These are phyloP conservation scores for Komagataella mondaviorum DNA, from an alignment of 805 yeast genomes.

Conservation along the genomic window DNA sequence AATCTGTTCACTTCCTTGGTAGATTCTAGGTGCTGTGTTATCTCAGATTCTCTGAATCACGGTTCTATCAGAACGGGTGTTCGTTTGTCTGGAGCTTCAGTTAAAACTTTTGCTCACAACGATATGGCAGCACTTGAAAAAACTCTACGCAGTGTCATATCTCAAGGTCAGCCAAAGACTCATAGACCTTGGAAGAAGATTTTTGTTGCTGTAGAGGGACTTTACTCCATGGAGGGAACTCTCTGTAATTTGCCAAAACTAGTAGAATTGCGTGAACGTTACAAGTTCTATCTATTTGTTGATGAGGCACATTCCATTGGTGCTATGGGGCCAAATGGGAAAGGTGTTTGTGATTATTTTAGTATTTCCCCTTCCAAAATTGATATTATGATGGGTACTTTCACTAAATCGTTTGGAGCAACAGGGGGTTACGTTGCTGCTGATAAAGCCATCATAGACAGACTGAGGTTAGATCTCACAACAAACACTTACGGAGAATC, in stretches of 20 bases:
- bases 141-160: slow-evolving; percentile 68
- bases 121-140: slow-evolving; percentile 73
- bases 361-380: slow-evolving; percentile 62
- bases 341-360: slow-evolving; percentile 92
- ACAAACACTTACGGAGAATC: slow-evolving; percentile 74
- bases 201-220: slow-evolving; percentile 80
- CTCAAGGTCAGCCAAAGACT: slow-evolving; percentile 88
- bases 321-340: slow-evolving; percentile 91
- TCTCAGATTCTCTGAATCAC: slow-evolving; percentile 90
- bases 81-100: slow-evolving; percentile 84
- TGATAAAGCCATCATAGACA: slow-evolving; percentile 51
- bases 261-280: slow-evolving; percentile 63
- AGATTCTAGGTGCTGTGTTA: slow-evolving; percentile 79
- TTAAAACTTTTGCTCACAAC: slow-evolving; percentile 85
- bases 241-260: slow-evolving; percentile 69
- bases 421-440: slow-evolving; percentile 97
- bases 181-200: slow-evolving; percentile 95
- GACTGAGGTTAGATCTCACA: slow-evolving; percentile 58
- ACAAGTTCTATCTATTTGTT: slow-evolving; percentile 79
- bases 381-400: slow-evolving; percentile 93
- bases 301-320: slow-evolving; percentile 99
- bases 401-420: slow-evolving; percentile 96
- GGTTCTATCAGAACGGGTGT: slow-evolving; percentile 94
- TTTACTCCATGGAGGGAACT: slow-evolving; percentile 89
- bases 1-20: slow-evolving; percentile 71